Evolutionary conservation across 768 basidiomycete species (phyloP).

Genomic region (Termitomyces sp.): DNA sequence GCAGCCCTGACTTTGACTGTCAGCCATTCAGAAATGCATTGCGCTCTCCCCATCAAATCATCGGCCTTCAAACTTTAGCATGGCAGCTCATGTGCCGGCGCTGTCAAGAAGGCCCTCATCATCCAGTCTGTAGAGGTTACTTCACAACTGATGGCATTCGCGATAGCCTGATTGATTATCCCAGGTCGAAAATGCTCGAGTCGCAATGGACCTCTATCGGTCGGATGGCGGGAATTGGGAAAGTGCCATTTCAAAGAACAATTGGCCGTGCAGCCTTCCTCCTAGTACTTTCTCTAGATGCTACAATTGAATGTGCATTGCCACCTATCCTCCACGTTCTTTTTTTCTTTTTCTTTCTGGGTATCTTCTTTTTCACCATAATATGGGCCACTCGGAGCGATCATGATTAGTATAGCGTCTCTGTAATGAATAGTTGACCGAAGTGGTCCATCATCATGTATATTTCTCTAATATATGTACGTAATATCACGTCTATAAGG

Average conservation of each 20-base stretch:
- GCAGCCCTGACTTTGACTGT: background rate
- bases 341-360: background rate
- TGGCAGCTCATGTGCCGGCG: slow-evolving; percentile 82
- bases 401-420: background rate
- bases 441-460: slow-evolving; percentile 1
- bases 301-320: slow-evolving; percentile 43
- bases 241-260: slow-evolving; percentile 45
- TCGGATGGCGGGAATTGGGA: slow-evolving; percentile 70
- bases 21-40: slow-evolving; percentile 74
- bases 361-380: background rate
- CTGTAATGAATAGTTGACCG: slow-evolving; percentile 6
- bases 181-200: slow-evolving; percentile 77
- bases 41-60: slow-evolving; percentile 57
- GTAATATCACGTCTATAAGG: background rate
- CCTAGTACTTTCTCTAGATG: slow-evolving; percentile 80
- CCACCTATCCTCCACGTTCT: background rate
- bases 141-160: slow-evolving; percentile 4
- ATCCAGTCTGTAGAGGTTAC: slow-evolving; percentile 55
- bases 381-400: background rate
- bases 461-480: background rate
- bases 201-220: slow-evolving; percentile 49
- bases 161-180: slow-evolving; percentile 7
- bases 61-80: slow-evolving; percentile 75
- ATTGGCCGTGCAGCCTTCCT: slow-evolving; percentile 76
- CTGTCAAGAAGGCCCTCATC: slow-evolving; percentile 66